Evolutionary conservation across 441 rosid genomes (phyloP).

Genomic region (Erysimum pusillum): DNA sequence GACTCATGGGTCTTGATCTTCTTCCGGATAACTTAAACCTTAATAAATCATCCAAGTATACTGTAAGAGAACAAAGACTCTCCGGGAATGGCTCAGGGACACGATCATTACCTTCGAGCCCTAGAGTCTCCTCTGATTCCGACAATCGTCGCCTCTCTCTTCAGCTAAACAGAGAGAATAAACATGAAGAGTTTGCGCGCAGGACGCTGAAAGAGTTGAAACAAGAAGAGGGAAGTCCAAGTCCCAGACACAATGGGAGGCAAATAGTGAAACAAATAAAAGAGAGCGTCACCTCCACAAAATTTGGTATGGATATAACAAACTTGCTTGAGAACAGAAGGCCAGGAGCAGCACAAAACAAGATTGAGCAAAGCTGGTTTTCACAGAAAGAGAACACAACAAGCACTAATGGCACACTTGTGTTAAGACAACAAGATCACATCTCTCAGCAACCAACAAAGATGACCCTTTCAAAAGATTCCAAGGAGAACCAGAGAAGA

Average conservation of each 20-base stretch:
- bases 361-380: slow-evolving; percentile 48
- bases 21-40: slow-evolving; percentile 29
- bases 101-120: slow-evolving; percentile 77
- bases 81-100: slow-evolving; percentile 33
- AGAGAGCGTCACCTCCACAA: slow-evolving; percentile 59
- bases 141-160: slow-evolving; percentile 71
- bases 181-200: slow-evolving; percentile 52
- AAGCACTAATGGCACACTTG: background rate
- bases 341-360: slow-evolving; percentile 38
- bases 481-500: slow-evolving; percentile 34
- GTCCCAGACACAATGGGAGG: slow-evolving; percentile 55
- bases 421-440: slow-evolving; percentile 35
- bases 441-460: slow-evolving; percentile 33
- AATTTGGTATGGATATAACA: slow-evolving; percentile 74
- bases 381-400: slow-evolving; percentile 52
- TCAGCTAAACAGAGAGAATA: slow-evolving; percentile 62
- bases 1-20: slow-evolving; percentile 45
- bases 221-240: slow-evolving; percentile 52
- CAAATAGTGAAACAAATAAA: slow-evolving; percentile 71
- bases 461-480: slow-evolving; percentile 32
- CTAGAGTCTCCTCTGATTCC: slow-evolving; percentile 74
- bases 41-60: background rate
- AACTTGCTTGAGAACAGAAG: slow-evolving; percentile 61
- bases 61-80: slow-evolving; percentile 1
- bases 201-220: slow-evolving; percentile 53